Conservation (phyloP, 2,329 filamentous ascomycete species). For the Zymoseptoria tritici region DNA sequence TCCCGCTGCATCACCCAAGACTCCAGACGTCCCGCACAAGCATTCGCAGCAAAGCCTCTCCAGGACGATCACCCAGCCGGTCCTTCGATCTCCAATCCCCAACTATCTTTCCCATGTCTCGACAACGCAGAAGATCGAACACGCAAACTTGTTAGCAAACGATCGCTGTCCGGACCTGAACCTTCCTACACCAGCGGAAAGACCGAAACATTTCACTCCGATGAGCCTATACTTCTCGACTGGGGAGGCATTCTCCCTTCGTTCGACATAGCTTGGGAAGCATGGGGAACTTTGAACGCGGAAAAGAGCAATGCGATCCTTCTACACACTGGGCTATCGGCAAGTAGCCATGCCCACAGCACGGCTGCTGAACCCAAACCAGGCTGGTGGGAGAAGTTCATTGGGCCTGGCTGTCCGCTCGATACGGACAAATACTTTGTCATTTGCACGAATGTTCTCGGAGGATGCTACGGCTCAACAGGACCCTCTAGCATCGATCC, state of each 20-base stretch:
- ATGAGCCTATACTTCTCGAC: slow-evolving; percentile 71
- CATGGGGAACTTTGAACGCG: slow-evolving; percentile 75
- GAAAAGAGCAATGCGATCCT: slow-evolving; percentile 84
- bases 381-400: slow-evolving; percentile 99
- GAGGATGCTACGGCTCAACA: slow-evolving; percentile 92
- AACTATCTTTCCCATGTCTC: slow-evolving; percentile 83
- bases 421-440: slow-evolving; percentile 90
- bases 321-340: slow-evolving; percentile 86
- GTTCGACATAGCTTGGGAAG: slow-evolving; percentile 87
- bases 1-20: slow-evolving; percentile 11
- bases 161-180: slow-evolving; percentile 69
- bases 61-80: slow-evolving; percentile 22
- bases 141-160: slow-evolving; percentile 61
- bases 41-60: slow-evolving; percentile 16
- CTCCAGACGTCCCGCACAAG: slow-evolving; percentile 10
- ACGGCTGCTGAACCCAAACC: slow-evolving; percentile 79
- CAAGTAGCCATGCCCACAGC: slow-evolving; percentile 94
- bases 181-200: slow-evolving; percentile 87
- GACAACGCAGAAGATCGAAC: slow-evolving; percentile 71
- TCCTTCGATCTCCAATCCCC: slow-evolving; percentile 59
- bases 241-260: slow-evolving; percentile 90
- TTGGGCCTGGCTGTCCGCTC: slow-evolving; percentile 74
- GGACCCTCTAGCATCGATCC: slow-evolving; percentile 85
- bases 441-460: slow-evolving; percentile 94
- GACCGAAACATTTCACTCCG: slow-evolving; percentile 69